Conservation (phyloP, 495 filamentous ascomycete species). For the Annulohypoxylon nitens region DNA sequence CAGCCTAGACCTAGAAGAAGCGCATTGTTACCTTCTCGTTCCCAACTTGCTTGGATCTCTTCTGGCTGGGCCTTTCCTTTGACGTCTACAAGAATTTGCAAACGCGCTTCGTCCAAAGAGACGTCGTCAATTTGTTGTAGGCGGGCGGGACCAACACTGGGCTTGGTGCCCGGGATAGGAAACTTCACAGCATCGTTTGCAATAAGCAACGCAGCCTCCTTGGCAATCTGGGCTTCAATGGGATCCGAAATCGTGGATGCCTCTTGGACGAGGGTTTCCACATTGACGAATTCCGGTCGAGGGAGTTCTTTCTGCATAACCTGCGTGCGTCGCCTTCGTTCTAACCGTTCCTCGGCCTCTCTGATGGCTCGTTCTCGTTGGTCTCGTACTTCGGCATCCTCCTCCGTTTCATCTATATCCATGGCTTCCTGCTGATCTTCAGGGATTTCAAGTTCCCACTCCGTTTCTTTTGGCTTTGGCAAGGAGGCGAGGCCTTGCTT, state of each 20-base stretch:
- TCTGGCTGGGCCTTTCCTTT: constrained; percentile 68
- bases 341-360: constrained; percentile 78
- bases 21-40: constrained; percentile 68
- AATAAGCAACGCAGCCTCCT: constrained; percentile 82
- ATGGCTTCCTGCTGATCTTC: constrained; percentile 80
- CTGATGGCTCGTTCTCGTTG: constrained; percentile 74
- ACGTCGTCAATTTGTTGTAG: constrained; percentile 78
- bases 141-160: constrained; percentile 70
- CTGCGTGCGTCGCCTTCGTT: constrained; percentile 87
- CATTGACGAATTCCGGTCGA: constrained; percentile 79
- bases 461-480: constrained; percentile 90
- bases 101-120: constrained; percentile 77
- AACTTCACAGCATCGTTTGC: constrained; percentile 83
- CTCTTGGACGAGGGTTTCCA: constrained; percentile 73
- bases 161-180: constrained; percentile 73
- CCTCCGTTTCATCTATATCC: constrained; percentile 68
- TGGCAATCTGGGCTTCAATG: constrained; percentile 70
- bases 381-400: constrained; percentile 89
- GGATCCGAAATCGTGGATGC: constrained; percentile 59
- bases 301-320: constrained; percentile 88
- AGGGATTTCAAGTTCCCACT: constrained; percentile 92
- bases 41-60: constrained; percentile 77
- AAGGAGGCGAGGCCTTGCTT: constrained; percentile 81
- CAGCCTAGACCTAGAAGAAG: constrained; percentile 80
- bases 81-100: constrained; percentile 80